A percentile compares a stretch with the other conserved stretches of the same genome.
phyloP scores from a whole-genome alignment of 305 asterid genomes.

The Fraxinus nigra region DNA sequence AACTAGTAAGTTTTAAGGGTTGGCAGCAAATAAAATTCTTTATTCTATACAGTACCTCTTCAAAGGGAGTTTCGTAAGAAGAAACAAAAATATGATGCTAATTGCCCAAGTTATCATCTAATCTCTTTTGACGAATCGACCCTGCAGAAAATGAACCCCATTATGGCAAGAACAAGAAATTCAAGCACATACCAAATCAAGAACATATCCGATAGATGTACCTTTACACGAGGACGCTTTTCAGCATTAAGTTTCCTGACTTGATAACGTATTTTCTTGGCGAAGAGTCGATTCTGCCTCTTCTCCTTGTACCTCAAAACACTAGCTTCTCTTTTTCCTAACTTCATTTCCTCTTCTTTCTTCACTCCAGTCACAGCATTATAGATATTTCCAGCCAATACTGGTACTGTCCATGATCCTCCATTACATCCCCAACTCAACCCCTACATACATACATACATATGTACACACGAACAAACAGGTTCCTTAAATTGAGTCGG shows the following conservation, averaged over 20 bases:
- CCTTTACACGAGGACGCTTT: slow-evolving; percentile 89
- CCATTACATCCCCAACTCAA: slow-evolving; percentile 29
- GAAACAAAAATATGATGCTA: background rate
- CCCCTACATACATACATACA: slow-evolving; percentile 16
- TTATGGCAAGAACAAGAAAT: background rate
- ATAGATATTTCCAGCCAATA: slow-evolving; percentile 14
- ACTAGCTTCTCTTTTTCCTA: slow-evolving; percentile 68
- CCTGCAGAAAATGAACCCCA: slow-evolving; percentile 40
- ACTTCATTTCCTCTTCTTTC: slow-evolving; percentile 29
- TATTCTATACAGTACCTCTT: slow-evolving; percentile 26
- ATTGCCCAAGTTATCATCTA: slow-evolving; percentile 23
- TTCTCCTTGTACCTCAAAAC: slow-evolving; percentile 80
- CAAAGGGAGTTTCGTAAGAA: slow-evolving; percentile 2
- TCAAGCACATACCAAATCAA: background rate
- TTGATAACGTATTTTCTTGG: slow-evolving; percentile 70
- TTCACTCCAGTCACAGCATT: slow-evolving; percentile 13
- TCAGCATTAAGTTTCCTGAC: slow-evolving; percentile 86
- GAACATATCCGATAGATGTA: background rate
- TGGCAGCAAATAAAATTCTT: background rate
- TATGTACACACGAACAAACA: background rate
- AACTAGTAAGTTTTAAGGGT: background rate
- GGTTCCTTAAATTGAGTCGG: background rate
- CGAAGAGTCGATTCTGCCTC: slow-evolving; percentile 71
- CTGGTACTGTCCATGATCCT: slow-evolving; percentile 55
- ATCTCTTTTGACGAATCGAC: slow-evolving; percentile 76